Percentiles rank a stretch among this genome's conserved stretches.
phyloP scores from a whole-genome alignment of 805 yeast genomes.

The Middelhovenomyces tepae region DNA sequence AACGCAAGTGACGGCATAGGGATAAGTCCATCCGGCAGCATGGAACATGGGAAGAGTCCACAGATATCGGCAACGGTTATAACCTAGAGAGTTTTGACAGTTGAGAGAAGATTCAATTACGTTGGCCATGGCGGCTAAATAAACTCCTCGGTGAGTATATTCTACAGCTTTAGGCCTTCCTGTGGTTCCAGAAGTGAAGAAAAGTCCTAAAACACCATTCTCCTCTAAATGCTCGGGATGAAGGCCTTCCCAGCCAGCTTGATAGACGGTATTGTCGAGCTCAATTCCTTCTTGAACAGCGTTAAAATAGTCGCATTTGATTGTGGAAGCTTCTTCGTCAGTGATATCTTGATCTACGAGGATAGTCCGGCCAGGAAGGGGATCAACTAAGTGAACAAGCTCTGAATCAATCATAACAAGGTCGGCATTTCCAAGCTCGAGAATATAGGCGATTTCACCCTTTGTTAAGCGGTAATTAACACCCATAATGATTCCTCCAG shows the following conservation, averaged over 20 bases:
- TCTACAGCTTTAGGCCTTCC: constrained; percentile 33
- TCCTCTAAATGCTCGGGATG: constrained; percentile 19
- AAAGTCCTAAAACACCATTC: constrained; percentile 17
- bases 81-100: constrained; percentile 19
- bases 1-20: constrained; percentile 30
- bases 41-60: constrained; percentile 33
- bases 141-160: constrained; percentile 28
- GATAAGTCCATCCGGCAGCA: constrained; percentile 31
- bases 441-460: constrained; percentile 23
- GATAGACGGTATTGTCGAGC: constrained; percentile 2
- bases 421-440: constrained; percentile 25
- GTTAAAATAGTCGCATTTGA: constrained; percentile 21
- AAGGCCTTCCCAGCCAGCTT: constrained; percentile 16
- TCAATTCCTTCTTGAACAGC: constrained; percentile 13
- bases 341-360: constrained; percentile 8
- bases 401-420: constrained; percentile 23
- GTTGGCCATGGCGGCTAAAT: constrained; percentile 24
- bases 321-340: constrained; percentile 8
- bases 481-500: constrained; percentile 27
- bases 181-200: constrained; percentile 30
- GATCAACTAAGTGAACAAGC: constrained; percentile 16
- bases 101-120: constrained; percentile 26
- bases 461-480: constrained; percentile 27
- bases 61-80: constrained; percentile 25
- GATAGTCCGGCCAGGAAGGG: not conserved